Base-by-base conservation (phyloP, 495 filamentous ascomycete genomes). In the Annulohypoxylon nitens region DNA sequence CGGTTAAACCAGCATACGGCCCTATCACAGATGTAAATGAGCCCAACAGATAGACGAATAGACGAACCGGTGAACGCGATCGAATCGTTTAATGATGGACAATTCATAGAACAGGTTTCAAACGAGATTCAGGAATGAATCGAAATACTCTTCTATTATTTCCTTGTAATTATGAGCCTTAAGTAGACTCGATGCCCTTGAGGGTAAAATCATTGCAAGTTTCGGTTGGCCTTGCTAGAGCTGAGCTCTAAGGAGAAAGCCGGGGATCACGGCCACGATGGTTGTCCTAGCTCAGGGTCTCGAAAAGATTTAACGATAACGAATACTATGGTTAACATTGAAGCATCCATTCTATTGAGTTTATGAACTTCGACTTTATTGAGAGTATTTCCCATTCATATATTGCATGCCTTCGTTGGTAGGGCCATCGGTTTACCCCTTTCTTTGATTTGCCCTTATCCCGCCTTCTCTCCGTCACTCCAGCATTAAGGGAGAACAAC, bases 51-150 rank as follows among this genome's bases (percentile, higher is more conserved):
- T 23, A 61, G 41, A 50, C 64, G 61, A 58, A 61, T 54, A 67
- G 50, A 61, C 58, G 58, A 75, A 69, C 72, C 72, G 63, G 51
- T 64, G 58, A 70, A 33, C 34, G 64, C 63, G 62, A 67, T 70
- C 64, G 67, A 70, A 60, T 70, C 67, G 72, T 61, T 70, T 75
- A 70, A 47, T 34, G 14, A 41, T 37, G 39, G 54, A 53, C 51
- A 67, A 41, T 64, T 47, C 61, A 57, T 51, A 67, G 43, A 58
- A 48, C 33, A 61, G 47, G 34, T 14, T 34, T 57, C 47, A 48
- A 54, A 54, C 37, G 20, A 41, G 41, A 59, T 70, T n/a, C 61
- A 45, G 12, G 50, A 50, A 57, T 47, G 50, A 64, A 67, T 45
- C 26, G 50, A 65, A 61, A 20, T 18, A 5, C 26, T n/a, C 8